phyloP scores from a whole-genome alignment of 768 basidiomycete species.

The Crepidotus variabilis region DNA sequence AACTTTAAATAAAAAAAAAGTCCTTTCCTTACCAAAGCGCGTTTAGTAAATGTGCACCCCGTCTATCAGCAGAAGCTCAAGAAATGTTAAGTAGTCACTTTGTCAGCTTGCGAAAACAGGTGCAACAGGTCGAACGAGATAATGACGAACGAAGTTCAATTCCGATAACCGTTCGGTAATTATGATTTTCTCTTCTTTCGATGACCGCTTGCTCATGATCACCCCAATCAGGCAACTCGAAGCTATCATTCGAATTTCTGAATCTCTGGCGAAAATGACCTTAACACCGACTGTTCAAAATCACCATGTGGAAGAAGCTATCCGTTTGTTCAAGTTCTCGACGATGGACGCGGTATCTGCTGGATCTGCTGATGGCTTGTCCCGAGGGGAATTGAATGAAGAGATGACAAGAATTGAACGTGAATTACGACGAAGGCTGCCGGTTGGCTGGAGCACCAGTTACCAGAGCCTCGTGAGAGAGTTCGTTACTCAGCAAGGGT shows the following conservation, averaged over 20 bases:
- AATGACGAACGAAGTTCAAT: conserved; percentile 98
- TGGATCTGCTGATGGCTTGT: conserved; percentile 89
- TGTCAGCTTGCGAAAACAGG: conserved; percentile 39
- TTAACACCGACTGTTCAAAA: conserved; percentile 82
- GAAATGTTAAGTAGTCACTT: conserved; percentile 64
- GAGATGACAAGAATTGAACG: conserved; percentile 90
- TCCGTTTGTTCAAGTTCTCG: conserved; percentile 96
- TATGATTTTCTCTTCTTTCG: conserved; percentile 6
- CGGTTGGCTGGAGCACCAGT: conserved; percentile 95
- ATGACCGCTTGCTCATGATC: not conserved
- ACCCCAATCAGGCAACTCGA: conserved; percentile 70
- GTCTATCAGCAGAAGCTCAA: conserved; percentile 88
- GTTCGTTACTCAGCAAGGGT: conserved; percentile 92
- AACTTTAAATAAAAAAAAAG: no score
- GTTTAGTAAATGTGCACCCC: conserved; percentile 89
- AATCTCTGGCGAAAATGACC: conserved; percentile 93
- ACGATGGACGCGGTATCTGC: conserved; percentile 99
- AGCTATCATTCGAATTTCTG: conserved; percentile 98
- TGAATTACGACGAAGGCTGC: conserved; percentile 77
- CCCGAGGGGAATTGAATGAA: conserved; percentile 87
- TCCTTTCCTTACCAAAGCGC: not conserved
- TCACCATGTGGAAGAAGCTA: conserved; percentile 96
- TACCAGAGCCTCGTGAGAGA: conserved; percentile 91
- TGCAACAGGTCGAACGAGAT: conserved; percentile 93
- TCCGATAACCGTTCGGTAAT: conserved; percentile 94